Evolutionary conservation across 2,329 filamentous ascomycete genomes (phyloP).

Genomic region (Colletotrichum scovillei): DNA sequence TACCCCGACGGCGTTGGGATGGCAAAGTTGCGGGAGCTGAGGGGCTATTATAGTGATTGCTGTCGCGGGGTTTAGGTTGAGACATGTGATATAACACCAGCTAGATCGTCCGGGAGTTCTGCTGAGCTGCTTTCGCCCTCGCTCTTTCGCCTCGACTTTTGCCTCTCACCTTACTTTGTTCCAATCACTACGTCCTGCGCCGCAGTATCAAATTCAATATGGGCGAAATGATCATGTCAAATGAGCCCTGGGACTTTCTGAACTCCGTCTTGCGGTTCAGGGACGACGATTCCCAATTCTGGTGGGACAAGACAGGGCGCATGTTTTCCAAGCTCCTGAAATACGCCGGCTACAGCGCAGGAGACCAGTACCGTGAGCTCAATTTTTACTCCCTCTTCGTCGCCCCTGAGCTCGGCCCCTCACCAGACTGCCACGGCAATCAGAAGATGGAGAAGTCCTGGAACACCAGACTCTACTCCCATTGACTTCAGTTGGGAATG

Average conservation of each 20-base stretch:
- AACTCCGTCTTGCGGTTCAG: conserved; percentile 30
- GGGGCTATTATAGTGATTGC: neutral
- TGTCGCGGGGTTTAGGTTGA: neutral
- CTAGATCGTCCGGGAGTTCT: neutral
- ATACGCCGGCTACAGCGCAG: conserved; percentile 28
- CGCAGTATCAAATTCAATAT: neutral
- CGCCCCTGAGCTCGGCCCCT: conserved; percentile 29
- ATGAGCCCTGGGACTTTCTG: conserved; percentile 31
- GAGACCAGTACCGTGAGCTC: conserved; percentile 31
- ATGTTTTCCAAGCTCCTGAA: conserved; percentile 33
- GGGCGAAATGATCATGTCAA: conserved; percentile 31
- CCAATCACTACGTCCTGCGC: neutral
- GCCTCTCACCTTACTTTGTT: neutral
- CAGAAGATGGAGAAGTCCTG: conserved; percentile 25
- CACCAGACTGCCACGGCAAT: conserved; percentile 30
- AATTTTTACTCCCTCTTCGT: conserved; percentile 34
- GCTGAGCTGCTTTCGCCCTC: neutral
- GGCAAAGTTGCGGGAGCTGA: neutral
- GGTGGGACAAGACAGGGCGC: conserved; percentile 30
- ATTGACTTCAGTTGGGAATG: conserved; percentile 36
- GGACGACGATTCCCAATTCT: conserved; percentile 33
- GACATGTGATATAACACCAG: conserved; percentile 13
- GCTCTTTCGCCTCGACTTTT: neutral
- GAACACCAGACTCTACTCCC: conserved; percentile 27
- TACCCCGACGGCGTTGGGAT: neutral